Evolutionary conservation across 129 eudicot species (phyloP).

Genomic region (Kitagawia praeruptora): DNA sequence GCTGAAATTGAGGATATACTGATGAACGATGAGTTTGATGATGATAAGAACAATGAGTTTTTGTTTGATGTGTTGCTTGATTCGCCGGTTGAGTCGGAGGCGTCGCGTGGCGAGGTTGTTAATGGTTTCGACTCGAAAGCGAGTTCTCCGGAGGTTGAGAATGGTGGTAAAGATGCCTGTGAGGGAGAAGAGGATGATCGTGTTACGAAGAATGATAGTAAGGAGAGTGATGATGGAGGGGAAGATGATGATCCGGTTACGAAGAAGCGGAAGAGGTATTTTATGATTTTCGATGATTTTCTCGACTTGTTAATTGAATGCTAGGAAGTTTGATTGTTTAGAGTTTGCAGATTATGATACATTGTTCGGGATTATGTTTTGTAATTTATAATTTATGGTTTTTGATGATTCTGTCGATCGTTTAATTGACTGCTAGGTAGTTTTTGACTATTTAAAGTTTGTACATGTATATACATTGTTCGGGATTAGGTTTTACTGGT

Average conservation of each 20-base stretch:
- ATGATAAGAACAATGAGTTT: not conserved
- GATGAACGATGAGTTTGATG: conserved; percentile 10
- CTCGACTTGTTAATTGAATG: too few species aligned
- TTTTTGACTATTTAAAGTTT: not conserved
- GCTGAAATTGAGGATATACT: not conserved
- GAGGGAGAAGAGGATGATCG: not conserved
- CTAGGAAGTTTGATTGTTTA: not conserved
- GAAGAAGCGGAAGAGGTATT: conserved; percentile 10
- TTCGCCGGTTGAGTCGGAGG: conserved; percentile 4
- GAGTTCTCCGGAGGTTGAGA: not conserved
- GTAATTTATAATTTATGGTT: not conserved
- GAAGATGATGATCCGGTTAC: not conserved
- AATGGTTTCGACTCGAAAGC: too few species aligned
- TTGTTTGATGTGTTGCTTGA: not conserved
- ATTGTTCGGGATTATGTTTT: not conserved
- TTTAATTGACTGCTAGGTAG: not conserved
- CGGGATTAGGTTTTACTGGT: too few species aligned
- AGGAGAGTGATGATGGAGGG: not conserved
- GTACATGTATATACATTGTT: not conserved
- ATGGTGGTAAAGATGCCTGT: not conserved
- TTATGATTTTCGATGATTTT: not conserved
- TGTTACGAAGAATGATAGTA: not conserved
- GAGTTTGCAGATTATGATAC: not conserved
- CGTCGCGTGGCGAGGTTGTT: not conserved
- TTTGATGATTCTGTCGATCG: not conserved